Base-by-base conservation (phyloP, 1,284 basidiomycete genomes). In the Apiotrichum porosum region DNA sequence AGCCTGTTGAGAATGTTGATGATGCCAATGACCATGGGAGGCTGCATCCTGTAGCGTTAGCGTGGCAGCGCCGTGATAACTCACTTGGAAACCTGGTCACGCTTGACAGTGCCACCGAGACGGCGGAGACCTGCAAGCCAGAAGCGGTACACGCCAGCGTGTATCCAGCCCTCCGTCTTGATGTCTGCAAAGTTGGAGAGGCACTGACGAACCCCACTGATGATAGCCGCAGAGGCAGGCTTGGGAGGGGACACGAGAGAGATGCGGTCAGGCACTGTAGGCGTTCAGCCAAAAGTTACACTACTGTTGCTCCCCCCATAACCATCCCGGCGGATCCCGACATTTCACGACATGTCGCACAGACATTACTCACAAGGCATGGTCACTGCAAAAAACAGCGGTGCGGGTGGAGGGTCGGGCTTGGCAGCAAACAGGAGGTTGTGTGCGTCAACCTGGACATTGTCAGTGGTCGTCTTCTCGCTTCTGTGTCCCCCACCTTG, bases 81-180 rank as follows among this genome's bases (percentile, higher is more conserved):
- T 59, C 42, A 69, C 67, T 50, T 61, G 21, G 65, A 56, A 0
- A 64, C 52, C 0, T 53, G 37, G n/a, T 51, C 52, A 23, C 52
- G 41, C 49, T 60, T 68, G 23, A 71, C 38, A 6, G 60, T 58
- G 8, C 59, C 62, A 9, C 37, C 23, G 24, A 45, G 8, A 23
- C 44, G 3, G 58, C 66, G 49, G 57, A 71, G 58, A 5, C 68
- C 68, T 12, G 56, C 60, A 9, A 72, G 47, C 63, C 66, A 65
- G 49, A 70, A 72, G 9, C 63, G 43, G 47, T 69, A 72, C 14
- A 70, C 68, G 3, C 67, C 68, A n/a, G 60, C 47, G 39, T 67
- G 60, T 2, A 69, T 61, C 64, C 65, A 70, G 15, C 68, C 68
- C 49, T 72, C 68, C 17, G 65, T 44, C 54, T 69, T 68, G 51